A percentile compares a stretch with the other conserved stretches of the same genome.
phyloP scores from a whole-genome alignment of 306 rosid species.

The Myrica gale region DNA sequence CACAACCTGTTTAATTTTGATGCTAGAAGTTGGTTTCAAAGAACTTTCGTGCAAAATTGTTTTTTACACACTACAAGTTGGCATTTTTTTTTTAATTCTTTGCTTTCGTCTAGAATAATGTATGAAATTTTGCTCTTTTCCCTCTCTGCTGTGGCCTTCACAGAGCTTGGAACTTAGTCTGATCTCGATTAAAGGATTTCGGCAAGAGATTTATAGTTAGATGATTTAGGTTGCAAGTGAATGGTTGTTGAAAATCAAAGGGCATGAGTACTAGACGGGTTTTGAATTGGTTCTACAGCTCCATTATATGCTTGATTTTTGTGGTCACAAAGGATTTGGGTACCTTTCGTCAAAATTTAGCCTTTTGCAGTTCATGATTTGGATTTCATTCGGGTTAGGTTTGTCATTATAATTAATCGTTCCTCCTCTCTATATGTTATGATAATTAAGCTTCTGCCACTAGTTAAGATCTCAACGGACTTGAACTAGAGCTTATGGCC shows the following conservation, averaged over 20 bases:
- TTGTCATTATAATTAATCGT: constrained; percentile 21
- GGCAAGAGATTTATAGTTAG: neutral
- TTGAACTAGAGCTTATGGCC: neutral
- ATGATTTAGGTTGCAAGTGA: neutral
- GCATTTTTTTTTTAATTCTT: neutral
- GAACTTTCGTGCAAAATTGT: neutral
- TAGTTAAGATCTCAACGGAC: neutral
- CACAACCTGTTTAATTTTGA: neutral
- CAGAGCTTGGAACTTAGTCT: neutral
- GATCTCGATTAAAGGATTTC: neutral
- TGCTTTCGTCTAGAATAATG: neutral
- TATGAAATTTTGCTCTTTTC: too few species aligned
- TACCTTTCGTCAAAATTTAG: neutral
- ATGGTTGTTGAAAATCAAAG: neutral
- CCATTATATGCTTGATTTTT: neutral
- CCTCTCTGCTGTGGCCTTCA: neutral
- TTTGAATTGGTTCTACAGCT: neutral
- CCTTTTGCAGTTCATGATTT: constrained; percentile 1
- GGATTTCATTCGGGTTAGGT: constrained; percentile 1
- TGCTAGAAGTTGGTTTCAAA: neutral
- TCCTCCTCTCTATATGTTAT: neutral
- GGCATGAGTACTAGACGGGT: neutral
- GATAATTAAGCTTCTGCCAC: neutral
- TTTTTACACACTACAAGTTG: neutral
- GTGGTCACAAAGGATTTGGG: neutral